Evolutionary conservation across 192 early-diverging fungal species (phyloP).

Genomic region (Rhizophagus prolifer): DNA sequence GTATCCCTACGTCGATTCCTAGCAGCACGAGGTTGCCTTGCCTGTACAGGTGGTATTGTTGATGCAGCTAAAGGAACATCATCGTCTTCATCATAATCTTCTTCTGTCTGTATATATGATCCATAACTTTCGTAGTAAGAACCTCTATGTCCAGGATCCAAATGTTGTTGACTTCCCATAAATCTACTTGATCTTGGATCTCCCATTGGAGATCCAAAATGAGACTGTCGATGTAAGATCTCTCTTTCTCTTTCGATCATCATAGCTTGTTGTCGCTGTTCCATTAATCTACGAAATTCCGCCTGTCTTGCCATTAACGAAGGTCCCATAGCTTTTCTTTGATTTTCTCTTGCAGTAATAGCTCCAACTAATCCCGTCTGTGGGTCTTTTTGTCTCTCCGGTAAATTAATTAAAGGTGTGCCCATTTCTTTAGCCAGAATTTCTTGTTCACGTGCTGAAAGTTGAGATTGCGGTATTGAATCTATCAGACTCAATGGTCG

Average conservation of each 20-base stretch:
- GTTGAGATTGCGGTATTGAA: conserved; percentile 7
- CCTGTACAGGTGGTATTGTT: neutral
- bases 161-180: conserved; percentile 17
- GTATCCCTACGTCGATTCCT: conserved; percentile 1
- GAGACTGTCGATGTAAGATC: neutral
- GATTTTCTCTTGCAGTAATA: conserved; percentile 26
- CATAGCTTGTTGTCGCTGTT: conserved; percentile 16
- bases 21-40: neutral
- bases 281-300: conserved; percentile 22
- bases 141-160: conserved; percentile 8
- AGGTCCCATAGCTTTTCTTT: neutral
- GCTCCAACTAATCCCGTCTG: conserved; percentile 27
- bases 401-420: conserved; percentile 20
- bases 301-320: neutral
- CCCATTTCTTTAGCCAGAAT: conserved; percentile 18
- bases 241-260: conserved; percentile 16
- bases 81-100: conserved; percentile 11
- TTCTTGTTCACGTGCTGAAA: conserved; percentile 27
- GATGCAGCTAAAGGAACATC: conserved; percentile 21
- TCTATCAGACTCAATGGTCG: conserved; percentile 16
- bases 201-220: neutral
- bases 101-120: conserved; percentile 6
- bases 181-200: conserved; percentile 20
- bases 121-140: conserved; percentile 20
- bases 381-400: conserved; percentile 25